Base-by-base conservation (phyloP, 345 rosid species). In the Noccaea caerulescens region DNA sequence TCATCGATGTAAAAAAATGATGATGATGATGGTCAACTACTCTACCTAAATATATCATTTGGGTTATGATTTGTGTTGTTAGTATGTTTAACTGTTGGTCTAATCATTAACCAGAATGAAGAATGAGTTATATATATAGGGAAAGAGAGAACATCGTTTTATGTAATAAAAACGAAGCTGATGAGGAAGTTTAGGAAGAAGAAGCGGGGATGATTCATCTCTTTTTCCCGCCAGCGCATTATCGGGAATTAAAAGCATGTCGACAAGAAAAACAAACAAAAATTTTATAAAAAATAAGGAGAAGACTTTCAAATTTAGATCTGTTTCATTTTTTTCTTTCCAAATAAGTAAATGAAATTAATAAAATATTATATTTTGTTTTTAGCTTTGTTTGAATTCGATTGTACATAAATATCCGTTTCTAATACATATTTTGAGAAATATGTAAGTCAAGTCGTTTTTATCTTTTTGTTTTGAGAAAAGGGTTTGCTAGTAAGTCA, bases 1-100 rank as follows among this genome's bases (percentile, higher is more conserved):
- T 36, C 78, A 74, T 74, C 53, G 57, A 0, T 67, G 47, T 9
- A 51, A 3, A 73, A 5, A 49, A 11, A 34, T 44, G 53, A 65
- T 51, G 9, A 32, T 51, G 8, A 16, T 25, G 27, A 25, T 25
- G 27, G 1, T 25, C 30, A 27, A 27, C 30, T 27, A 12, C 6
- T 46, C 43, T 25, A 54, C 34, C 3, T 18, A 25, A 7, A 52
- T 43, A 59, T 34, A 59, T 42, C 72, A 74, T 73, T 27, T 27
- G 8, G 1, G 44, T 25, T 59, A 2, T 12, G 30, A 7, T 68
- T 6, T 47, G 11, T 13, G 2, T 46, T 12, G 42, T 57, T 14
- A 34, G 43, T 36, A 23, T 33, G 23, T 39, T 7, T 16, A 53
- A 43, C 30, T 55, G 8, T 63, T 42, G 39, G 44, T 11, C 30